Conservation (phyloP, 768 basidiomycete species). For the Cystofilobasidium bisporidii region DNA sequence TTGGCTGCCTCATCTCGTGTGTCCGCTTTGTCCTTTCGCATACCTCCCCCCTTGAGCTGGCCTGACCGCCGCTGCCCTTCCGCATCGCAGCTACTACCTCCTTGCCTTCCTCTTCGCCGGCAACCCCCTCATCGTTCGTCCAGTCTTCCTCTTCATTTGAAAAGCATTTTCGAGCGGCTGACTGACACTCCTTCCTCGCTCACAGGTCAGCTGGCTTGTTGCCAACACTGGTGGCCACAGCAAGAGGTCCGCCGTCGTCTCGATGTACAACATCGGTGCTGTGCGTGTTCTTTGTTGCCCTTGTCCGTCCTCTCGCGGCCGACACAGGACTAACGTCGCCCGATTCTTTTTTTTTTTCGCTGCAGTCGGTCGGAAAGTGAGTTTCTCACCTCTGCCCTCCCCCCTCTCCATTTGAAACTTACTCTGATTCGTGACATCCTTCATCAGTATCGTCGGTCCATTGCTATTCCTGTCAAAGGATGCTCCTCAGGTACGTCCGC, state of each 20-base stretch:
- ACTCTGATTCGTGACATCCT: too few relatives aligned
- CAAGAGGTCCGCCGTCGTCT: conserved; percentile 42
- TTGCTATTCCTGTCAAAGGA: conserved; percentile 26
- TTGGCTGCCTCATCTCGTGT: conserved; percentile 12
- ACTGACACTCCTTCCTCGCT: neutral
- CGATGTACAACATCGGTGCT: conserved; percentile 46
- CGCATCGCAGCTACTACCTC: conserved; percentile 30
- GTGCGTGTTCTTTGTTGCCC: too few relatives aligned
- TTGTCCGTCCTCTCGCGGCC: too few relatives aligned
- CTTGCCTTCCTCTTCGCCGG: conserved; percentile 39
- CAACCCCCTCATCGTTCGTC: conserved; percentile 36
- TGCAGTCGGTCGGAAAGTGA: too few relatives aligned
- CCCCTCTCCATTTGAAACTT: too few relatives aligned
- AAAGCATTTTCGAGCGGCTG: neutral
- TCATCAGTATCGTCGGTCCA: conserved; percentile 41
- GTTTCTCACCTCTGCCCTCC: too few relatives aligned
- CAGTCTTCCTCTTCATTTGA: neutral
- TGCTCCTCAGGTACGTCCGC: too few relatives aligned
- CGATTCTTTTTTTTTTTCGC: too few relatives aligned
- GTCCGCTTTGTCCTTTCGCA: too few relatives aligned
- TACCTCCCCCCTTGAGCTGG: too few relatives aligned
- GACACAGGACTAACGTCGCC: too few relatives aligned
- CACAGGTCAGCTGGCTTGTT: conserved; percentile 39
- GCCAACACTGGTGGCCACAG: conserved; percentile 35
- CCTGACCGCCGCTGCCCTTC: too few relatives aligned